Conservation (phyloP, 73 alveolate species). For the Stentor roeselii region DNA sequence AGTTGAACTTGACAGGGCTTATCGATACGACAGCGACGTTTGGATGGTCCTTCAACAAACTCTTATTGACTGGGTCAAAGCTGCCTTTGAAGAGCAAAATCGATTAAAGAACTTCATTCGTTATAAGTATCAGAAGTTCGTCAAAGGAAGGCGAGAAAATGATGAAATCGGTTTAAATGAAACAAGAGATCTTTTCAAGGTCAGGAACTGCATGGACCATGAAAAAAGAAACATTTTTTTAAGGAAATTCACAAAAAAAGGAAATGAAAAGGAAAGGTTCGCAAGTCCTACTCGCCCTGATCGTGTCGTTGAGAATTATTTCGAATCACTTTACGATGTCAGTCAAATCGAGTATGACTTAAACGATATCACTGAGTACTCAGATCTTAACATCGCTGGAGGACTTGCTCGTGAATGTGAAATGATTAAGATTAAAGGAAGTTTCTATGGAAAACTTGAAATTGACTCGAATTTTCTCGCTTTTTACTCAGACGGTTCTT, state of each 20-base stretch:
- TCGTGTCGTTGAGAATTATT: not conserved
- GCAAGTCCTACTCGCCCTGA: not conserved
- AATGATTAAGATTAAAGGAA: slow-evolving; percentile 1
- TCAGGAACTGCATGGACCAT: not conserved
- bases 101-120: not conserved
- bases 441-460: slow-evolving; percentile 15
- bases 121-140: not conserved
- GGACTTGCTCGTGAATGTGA: slow-evolving; percentile 1
- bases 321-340: not conserved
- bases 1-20: not conserved
- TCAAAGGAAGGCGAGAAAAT: not conserved
- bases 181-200: not conserved
- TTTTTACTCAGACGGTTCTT: not conserved
- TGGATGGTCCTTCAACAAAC: not conserved
- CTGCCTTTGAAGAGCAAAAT: not conserved
- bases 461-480: not conserved
- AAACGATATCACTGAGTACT: not conserved
- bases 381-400: not conserved
- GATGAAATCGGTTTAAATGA: not conserved
- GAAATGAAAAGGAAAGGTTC: not conserved
- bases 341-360: not conserved
- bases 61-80: not conserved
- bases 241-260: too few species aligned
- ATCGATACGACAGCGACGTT: not conserved
- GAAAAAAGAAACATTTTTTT: not conserved